Conservation (phyloP, 495 filamentous ascomycete genomes). For the Penicillium waksmanii region DNA sequence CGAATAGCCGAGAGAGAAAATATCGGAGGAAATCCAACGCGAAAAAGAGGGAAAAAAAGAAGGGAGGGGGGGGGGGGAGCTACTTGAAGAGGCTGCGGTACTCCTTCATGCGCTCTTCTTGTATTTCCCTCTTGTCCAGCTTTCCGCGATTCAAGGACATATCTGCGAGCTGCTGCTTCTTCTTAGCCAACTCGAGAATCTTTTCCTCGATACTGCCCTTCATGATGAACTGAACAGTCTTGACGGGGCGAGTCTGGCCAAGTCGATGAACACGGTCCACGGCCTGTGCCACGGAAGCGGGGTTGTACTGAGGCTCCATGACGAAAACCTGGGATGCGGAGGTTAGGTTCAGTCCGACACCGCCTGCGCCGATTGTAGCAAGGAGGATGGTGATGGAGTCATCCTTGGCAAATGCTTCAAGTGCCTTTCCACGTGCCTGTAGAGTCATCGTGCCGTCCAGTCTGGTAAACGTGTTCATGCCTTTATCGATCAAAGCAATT, state of each 20-base stretch:
- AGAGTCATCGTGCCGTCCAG: conserved; percentile 89
- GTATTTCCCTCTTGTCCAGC: conserved; percentile 72
- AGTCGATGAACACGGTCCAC: conserved; percentile 93
- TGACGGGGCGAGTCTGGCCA: conserved; percentile 83
- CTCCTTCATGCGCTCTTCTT: conserved; percentile 77
- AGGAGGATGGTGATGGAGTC: conserved; percentile 74
- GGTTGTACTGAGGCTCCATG: conserved; percentile 98
- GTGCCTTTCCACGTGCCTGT: conserved; percentile 66
- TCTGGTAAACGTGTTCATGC: conserved; percentile 67
- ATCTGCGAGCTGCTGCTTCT: conserved; percentile 87
- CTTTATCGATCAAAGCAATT: conserved; percentile 70
- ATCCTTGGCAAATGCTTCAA: conserved; percentile 78
- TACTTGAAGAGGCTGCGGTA: conserved; percentile 81
- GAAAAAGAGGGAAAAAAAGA: not conserved
- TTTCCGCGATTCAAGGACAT: conserved; percentile 77
- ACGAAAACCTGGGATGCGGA: conserved; percentile 84
- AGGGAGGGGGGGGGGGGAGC: conserved; percentile 7
- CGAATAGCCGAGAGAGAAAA: not conserved
- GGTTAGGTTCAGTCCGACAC: conserved; percentile 89
- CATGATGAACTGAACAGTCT: conserved; percentile 87
- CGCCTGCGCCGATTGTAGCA: conserved; percentile 89
- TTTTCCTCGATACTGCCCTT: conserved; percentile 88
- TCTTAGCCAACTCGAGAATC: conserved; percentile 84
- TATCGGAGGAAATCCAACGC: not conserved
- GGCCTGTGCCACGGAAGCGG: conserved; percentile 90